Evolutionary conservation across 2,329 filamentous ascomycete species (phyloP).

Genomic region (Pestalotiopsis sp.): DNA sequence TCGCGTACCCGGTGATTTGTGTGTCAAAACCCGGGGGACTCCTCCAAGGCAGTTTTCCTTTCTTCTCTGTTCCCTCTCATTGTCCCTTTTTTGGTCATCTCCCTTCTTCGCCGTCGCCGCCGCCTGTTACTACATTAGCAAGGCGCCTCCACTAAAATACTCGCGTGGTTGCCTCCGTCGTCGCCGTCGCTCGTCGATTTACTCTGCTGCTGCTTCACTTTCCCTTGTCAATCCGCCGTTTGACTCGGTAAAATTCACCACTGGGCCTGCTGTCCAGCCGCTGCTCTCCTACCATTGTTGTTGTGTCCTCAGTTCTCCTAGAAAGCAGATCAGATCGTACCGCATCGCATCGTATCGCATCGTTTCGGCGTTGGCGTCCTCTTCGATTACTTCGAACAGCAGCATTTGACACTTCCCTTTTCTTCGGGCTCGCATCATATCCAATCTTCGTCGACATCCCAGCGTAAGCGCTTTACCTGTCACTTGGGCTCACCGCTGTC

Average conservation of each 20-base stretch:
- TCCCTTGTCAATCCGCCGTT: conserved; percentile 15
- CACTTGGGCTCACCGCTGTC: neutral
- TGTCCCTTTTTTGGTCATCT: conserved; percentile 28
- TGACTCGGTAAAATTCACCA: neutral
- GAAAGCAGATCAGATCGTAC: conserved; percentile 16
- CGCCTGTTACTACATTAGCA: neutral
- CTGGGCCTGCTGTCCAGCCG: conserved; percentile 2
- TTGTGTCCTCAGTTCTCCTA: conserved; percentile 21
- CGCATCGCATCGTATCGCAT: conserved; percentile 15
- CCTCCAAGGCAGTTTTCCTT: conserved; percentile 45
- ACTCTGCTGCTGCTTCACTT: conserved; percentile 21
- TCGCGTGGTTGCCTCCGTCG: conserved; percentile 7
- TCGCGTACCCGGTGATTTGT: conserved; percentile 40
- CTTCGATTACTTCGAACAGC: conserved; percentile 23
- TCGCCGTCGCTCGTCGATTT: conserved; percentile 25
- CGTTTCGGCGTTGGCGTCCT: conserved; percentile 22
- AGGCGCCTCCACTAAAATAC: neutral
- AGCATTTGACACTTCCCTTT: conserved; percentile 17
- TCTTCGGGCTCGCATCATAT: neutral
- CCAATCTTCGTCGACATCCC: neutral
- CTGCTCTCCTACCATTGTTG: conserved; percentile 18
- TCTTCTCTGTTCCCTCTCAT: conserved; percentile 34
- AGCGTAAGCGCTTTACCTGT: neutral
- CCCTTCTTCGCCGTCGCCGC: neutral
- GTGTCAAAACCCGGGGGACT: conserved; percentile 40